These are phyloP conservation scores for Diaporthe humulicola DNA, from an alignment of 2,329 filamentous ascomycete species.

Conservation along the genomic window DNA sequence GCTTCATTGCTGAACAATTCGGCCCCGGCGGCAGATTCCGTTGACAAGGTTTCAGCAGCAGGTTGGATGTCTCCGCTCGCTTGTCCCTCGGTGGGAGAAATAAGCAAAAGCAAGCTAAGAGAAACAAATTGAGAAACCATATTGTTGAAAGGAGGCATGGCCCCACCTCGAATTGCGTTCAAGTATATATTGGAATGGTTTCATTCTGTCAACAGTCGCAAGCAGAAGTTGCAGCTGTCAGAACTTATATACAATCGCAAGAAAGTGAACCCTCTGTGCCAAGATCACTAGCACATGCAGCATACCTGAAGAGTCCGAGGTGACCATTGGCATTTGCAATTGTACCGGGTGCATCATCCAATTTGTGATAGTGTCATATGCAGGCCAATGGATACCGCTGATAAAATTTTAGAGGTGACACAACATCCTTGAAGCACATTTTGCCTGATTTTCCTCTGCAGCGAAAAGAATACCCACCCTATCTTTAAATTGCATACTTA, in stretches of 20 bases:
- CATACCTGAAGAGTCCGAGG: conserved; percentile 7
- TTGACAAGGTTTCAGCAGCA: neutral
- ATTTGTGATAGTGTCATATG: conserved; percentile 3
- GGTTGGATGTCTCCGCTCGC: neutral
- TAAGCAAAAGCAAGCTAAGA: neutral
- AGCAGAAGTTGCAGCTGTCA: no score
- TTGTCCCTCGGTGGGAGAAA: neutral
- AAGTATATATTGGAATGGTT: no score
- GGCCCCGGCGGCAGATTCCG: neutral
- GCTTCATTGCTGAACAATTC: conserved; percentile 19
- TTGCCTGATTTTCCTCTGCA: neutral
- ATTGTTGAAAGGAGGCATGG: neutral
- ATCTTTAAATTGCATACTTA: neutral
- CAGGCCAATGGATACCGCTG: neutral
- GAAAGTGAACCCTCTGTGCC: neutral
- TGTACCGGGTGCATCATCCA: neutral
- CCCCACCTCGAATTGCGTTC: neutral
- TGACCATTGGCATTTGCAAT: neutral
- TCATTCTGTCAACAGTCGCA: no score
- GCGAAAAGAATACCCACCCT: neutral
- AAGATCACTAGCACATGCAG: conserved; percentile 10
- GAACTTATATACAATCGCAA: neutral
- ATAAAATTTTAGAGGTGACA: neutral
- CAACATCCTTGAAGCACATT: neutral
- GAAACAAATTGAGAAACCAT: neutral